Evolutionary conservation across 345 rosid species (phyloP), one percentile per base, ranked within the genome.

Genomic region (Hibiscus trionum): DNA sequence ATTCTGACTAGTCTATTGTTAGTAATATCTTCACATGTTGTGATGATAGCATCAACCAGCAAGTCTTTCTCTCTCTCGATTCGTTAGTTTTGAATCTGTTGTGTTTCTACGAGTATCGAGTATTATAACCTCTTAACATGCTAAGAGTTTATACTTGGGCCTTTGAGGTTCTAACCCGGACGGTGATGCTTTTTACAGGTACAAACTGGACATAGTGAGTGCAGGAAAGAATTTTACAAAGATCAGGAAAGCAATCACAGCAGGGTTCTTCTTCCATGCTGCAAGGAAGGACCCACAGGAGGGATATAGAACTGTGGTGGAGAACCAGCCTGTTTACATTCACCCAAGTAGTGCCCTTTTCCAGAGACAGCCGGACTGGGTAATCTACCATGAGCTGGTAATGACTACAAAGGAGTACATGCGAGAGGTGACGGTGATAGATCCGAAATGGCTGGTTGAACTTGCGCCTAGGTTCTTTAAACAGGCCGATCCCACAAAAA

Each of bases 321-420:
- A 87, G 85, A 91, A 94, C 77, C 98, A 90, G 77, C 89, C 88
- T 1, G 95, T 91, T 0, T 90, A 91, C 71, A 88, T 94, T 57
- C 98, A 94, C 57, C 96, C 97, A 29, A 90, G 97, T 69, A 91
- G 98, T 55, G 90, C 96, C 1, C 87, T 94, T 82, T 94, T 87
- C 76, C 96, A 90, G 80, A 86, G 96, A 76, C 97, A 91, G 72
- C 98, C 97, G 31, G 98, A 91, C 35, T 91, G 98, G 98, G 95
- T 90, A 60, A 91, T 91, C 55, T 94, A 91, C 75, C 93, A 91
- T 64, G 97, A 94, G 80, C 85, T 91, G 26, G 98, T 91, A 61
- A 91, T 91, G 97, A 91, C 97, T 4, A 91, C 93, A 0, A 91
- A 91, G 75, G 98, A 91, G 80, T 94, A 91, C 80, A 88, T 90